Base-by-base conservation (phyloP, 257 asterid species). In the Solanum paucissectum region DNA sequence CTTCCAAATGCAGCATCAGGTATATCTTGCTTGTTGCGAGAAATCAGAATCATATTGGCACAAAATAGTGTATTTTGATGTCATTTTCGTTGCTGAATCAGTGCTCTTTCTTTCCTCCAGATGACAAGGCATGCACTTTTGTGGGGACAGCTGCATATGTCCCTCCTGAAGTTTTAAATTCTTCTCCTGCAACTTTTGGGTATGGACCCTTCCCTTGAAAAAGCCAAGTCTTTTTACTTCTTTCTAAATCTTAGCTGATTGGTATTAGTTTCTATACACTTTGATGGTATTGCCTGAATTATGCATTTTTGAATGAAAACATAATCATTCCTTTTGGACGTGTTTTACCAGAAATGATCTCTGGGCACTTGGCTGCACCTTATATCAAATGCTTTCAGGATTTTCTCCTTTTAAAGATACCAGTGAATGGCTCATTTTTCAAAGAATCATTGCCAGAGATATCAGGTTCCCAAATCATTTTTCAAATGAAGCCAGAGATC, bases 71-170 rank as follows among this genome's bases (percentile, higher is more conserved):
- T 64, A 74, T 46, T 52, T 46, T 34, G 60, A 29, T 49, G 44
- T 36, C 71, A 52, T 52, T 79, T 21, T 13, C 36, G 7, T 73
- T 18, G 44, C 40, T 86, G 37, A 86, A 34, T 74, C 29, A 44
- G 44, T 52, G 68, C 68, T 37, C 34, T 27, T 32, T 42, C 58
- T 86, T 86, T 86, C 60, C 69, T 82, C 87, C 94, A 97, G 99
- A 96, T 91, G 99, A 97, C 87, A 97, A 97, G 90, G 99, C 99
- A 11, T 97, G 99, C 85, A 97, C 99, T 85, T 97, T 97, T 89
- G 99, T 97, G 90, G 99, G 99, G 81, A 97, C 99, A 83, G 99
- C 99, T 12, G 99, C 99, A 76, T 97, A 97, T 90, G 99, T 96
- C 60, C 99, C 99, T 84, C 99, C 99, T 3, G 99, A 97, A 92